Evolutionary conservation across 164 flowering plant species (phyloP).

Genomic region (Nelumbo lutea): DNA sequence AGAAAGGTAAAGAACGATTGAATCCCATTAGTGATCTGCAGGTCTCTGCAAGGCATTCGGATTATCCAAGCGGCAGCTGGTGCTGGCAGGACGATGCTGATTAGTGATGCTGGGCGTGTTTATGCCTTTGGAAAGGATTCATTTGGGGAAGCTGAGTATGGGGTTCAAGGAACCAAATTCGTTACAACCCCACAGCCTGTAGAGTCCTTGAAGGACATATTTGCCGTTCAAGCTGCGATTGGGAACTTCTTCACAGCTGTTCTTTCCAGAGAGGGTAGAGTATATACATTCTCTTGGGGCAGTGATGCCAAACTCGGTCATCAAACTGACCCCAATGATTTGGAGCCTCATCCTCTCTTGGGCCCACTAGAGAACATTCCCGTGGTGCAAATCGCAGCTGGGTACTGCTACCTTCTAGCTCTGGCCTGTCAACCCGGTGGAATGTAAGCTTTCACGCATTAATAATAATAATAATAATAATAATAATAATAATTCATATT

Average conservation of each 20-base stretch:
- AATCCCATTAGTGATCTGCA: constrained; percentile 30
- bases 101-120: constrained; percentile 81
- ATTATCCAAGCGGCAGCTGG: constrained; percentile 96
- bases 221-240: constrained; percentile 94
- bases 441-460: constrained; percentile 51
- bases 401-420: constrained; percentile 95
- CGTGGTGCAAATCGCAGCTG: constrained; percentile 98
- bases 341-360: constrained; percentile 68
- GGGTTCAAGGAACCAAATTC: constrained; percentile 52
- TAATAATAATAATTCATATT: neutral
- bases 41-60: constrained; percentile 87
- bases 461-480: neutral
- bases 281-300: constrained; percentile 99
- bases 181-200: constrained; percentile 69
- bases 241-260: constrained; percentile 95
- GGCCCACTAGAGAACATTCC: constrained; percentile 84
- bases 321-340: constrained; percentile 74
- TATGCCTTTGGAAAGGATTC: constrained; percentile 92
- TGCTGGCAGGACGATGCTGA: constrained; percentile 87
- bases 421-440: constrained; percentile 84
- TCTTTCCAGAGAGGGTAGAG: constrained; percentile 89
- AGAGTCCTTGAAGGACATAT: constrained; percentile 76
- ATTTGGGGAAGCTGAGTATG: constrained; percentile 83
- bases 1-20: constrained; percentile 3
- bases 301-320: constrained; percentile 78